Base-by-base conservation (phyloP, 306 rosid species). In the Fragaria vesca region DNA sequence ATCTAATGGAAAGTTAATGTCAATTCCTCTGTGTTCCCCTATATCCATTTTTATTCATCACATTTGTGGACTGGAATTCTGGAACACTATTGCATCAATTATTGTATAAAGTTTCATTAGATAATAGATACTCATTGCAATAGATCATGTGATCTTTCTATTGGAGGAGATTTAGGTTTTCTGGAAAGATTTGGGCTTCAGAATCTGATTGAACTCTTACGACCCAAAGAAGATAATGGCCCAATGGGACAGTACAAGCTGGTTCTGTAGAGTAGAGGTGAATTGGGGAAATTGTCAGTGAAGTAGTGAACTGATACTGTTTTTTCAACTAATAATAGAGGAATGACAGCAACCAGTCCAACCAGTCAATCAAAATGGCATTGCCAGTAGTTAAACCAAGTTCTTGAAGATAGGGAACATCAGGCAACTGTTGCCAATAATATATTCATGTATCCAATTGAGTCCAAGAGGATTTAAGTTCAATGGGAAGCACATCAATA, bases 381-480 rank as follows among this genome's bases (percentile, higher is more conserved):
- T 36, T 66, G 43, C 68, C 2, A 54, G 36, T 21, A 15, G 48
- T 54, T 38, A 6, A 5, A 17, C 51, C 12, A 8, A 13, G 42
- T 58, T 58, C 50, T 58, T 58, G 18, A 74, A 42, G 69, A 58
- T 42, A 42, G 69, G 55, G 77, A 73, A 40, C 77, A 21, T n/a
- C 43, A 40, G 38, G 55, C 21, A 38, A 12, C 55, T 46, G 57
- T 11, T 17, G 34, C 8, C 73, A 63, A 30, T 50, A 65, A 38
- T 9, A 38, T 50, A 79, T 72, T 51, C 58, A 26, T 40, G 36
- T 16, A 61, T 3, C 55, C 72, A 62, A 24, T 71, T 48, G 5
- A 50, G 16, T 48, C 66, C 77, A 62, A 71, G 67, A 42, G 54
- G 65, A 66, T 78, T 78, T 36, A 12, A 47, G 43, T 17, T 61